Conservation (phyloP, 2,329 filamentous ascomycete species). For the Sporothrix phasma region DNA sequence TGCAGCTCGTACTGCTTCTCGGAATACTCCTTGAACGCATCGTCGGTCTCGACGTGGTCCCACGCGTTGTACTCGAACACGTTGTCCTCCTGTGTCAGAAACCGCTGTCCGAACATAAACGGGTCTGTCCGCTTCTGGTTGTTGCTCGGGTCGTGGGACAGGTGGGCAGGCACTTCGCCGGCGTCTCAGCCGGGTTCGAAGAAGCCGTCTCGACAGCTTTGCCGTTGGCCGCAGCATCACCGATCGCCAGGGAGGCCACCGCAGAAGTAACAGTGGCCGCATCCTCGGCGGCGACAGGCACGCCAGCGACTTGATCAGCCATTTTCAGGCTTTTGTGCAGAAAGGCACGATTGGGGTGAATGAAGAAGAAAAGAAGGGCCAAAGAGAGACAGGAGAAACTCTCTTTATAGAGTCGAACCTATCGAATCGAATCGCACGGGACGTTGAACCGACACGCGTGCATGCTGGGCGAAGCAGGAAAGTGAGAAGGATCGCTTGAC, state of each 20-base stretch:
- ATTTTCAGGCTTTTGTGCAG: conserved; percentile 7
- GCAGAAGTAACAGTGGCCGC: conserved; percentile 8
- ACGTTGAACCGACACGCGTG: conserved; percentile 11
- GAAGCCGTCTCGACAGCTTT: background rate
- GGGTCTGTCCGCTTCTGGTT: conserved; percentile 84
- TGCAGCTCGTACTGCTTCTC: conserved; percentile 78
- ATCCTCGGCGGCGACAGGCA: conserved; percentile 10
- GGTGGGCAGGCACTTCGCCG: conserved; percentile 42
- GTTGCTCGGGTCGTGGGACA: conserved; percentile 59
- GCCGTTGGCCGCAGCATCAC: background rate
- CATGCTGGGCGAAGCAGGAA: conserved; percentile 16
- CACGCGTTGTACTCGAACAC: conserved; percentile 98
- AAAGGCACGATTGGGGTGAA: background rate
- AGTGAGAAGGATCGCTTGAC: background rate
- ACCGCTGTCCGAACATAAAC: conserved; percentile 90
- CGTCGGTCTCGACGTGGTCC: conserved; percentile 94
- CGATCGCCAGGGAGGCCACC: conserved; percentile 15
- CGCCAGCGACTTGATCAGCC: conserved; percentile 7
- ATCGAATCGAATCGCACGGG: conserved; percentile 17
- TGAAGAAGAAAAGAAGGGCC: background rate
- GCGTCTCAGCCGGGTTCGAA: background rate
- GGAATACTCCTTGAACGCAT: conserved; percentile 76
- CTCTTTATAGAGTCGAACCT: background rate
- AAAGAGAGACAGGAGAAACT: background rate
- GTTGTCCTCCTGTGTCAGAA: conserved; percentile 72